phyloP scores from a whole-genome alignment of 176 grass and related monocot species.

The Poa pratensis region DNA sequence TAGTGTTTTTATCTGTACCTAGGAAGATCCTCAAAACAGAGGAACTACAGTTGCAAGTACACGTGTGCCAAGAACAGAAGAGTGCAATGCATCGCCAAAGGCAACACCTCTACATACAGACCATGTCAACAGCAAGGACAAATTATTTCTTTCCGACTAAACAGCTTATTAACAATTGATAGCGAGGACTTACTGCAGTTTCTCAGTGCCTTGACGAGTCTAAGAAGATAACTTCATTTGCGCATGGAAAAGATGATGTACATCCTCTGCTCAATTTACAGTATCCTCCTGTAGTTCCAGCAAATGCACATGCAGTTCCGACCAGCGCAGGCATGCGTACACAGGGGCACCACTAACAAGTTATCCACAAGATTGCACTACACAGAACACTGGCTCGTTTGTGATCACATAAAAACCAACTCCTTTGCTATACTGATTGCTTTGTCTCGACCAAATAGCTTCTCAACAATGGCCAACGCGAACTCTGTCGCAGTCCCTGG shows the following conservation, averaged over 20 bases:
- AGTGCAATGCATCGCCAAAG: neutral
- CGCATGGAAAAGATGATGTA: neutral
- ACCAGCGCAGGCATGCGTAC: neutral
- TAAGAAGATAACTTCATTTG: neutral
- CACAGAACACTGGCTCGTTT: neutral
- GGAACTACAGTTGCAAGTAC: neutral
- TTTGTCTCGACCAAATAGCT: conserved; percentile 69
- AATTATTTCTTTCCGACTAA: neutral
- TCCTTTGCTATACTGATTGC: conserved; percentile 58
- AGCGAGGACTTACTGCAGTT: conserved; percentile 20
- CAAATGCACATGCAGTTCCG: conserved; percentile 19
- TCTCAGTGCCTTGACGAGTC: neutral
- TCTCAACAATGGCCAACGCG: conserved; percentile 66
- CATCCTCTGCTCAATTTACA: conserved; percentile 21
- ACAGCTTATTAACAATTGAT: conserved; percentile 46
- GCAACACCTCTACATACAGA: neutral
- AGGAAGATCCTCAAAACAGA: neutral
- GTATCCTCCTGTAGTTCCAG: neutral
- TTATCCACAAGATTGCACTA: conserved; percentile 27
- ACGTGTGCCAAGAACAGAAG: neutral
- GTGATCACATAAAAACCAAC: conserved; percentile 56
- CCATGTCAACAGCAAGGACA: neutral
- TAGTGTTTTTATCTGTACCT: neutral
- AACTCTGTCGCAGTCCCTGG: conserved; percentile 68
- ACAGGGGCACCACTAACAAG: neutral